Evolutionary conservation across 2,329 filamentous ascomycete genomes (phyloP), one percentile per base, ranked within the genome.

Genomic region (Aspergillus nomiae): DNA sequence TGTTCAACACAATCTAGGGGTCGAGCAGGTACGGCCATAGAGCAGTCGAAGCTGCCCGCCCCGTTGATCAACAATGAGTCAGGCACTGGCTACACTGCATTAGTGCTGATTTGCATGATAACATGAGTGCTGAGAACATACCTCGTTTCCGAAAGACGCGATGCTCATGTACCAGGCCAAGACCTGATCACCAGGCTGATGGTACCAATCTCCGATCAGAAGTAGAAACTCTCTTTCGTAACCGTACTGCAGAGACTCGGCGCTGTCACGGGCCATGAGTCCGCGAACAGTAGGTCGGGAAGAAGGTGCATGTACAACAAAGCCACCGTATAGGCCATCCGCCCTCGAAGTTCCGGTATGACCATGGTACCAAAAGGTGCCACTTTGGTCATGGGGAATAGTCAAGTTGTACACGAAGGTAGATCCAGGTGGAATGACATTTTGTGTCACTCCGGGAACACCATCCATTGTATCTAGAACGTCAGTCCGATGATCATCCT

Each of bases 371-470:
- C 83, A 84, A 63, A 81, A 83, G 1, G 81, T 83, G 6, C 80
- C 80, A 58, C 74, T 76, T 65, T 82, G 78, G 41, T 75, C 65
- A 10, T 65, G 51, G 2, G 76, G 71, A 38, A 79, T 76, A 9
- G 74, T 78, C 69, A 84, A 71, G 34, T 78, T 73, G 62, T 82
- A 82, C 48, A 74, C 70, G 63, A 80, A 81, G n/a, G 68, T 70
- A 10, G 79, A 77, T 4, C 90, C 90, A 0, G 90, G 85, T 0
- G 83, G 6, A 61, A 93, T 89, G 1, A 83, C 74, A 67, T 89
- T 92, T 73, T 94, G 91, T 1, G 89, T 86, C 30, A 91, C 86
- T 54, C 84, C 83, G 0, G 80, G 77, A 0, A 89, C 86, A 0
- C 91, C 91, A 74, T 94, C 91, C 88, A 92, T 92, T 32, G 65